phyloP scores from a whole-genome alignment of 495 filamentous ascomycete species.

The Podospora bellae-mahoneyi region DNA sequence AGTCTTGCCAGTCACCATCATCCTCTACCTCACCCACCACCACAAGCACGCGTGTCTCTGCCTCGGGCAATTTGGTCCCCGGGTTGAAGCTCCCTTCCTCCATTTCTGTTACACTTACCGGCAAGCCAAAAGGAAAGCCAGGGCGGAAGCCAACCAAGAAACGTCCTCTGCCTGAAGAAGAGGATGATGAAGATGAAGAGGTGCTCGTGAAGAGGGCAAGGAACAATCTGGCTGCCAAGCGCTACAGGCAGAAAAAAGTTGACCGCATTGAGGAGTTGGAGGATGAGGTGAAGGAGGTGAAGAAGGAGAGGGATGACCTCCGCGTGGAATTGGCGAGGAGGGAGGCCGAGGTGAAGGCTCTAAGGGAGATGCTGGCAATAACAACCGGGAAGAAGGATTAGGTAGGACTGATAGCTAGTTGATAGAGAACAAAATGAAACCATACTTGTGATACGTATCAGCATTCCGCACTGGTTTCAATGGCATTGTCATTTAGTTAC shows the following conservation, averaged over 20 bases:
- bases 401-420: neutral
- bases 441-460: neutral
- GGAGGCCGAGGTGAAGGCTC: conserved; percentile 56
- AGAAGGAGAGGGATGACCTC: conserved; percentile 62
- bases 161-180: neutral
- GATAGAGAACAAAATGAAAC: neutral
- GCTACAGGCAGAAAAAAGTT: conserved; percentile 68
- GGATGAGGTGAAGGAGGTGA: conserved; percentile 55
- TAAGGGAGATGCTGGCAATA: conserved; percentile 45
- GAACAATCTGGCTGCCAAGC: conserved; percentile 67
- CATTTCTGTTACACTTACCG: neutral
- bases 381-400: conserved; percentile 5
- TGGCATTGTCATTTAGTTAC: neutral
- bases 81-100: conserved; percentile 17
- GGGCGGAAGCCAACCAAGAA: conserved; percentile 5
- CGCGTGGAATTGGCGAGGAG: conserved; percentile 59
- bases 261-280: conserved; percentile 64
- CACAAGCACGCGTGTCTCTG: conserved; percentile 1
- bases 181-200: conserved; percentile 19
- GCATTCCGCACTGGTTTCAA: too few species aligned
- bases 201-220: conserved; percentile 53
- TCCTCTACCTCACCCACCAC: conserved; percentile 4
- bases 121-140: conserved; percentile 15
- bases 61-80: conserved; percentile 5
- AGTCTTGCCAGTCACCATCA: conserved; percentile 5